Evolutionary conservation across 176 grass and related monocot genomes (phyloP).

Genomic region (Rhynchospora tenuis): DNA sequence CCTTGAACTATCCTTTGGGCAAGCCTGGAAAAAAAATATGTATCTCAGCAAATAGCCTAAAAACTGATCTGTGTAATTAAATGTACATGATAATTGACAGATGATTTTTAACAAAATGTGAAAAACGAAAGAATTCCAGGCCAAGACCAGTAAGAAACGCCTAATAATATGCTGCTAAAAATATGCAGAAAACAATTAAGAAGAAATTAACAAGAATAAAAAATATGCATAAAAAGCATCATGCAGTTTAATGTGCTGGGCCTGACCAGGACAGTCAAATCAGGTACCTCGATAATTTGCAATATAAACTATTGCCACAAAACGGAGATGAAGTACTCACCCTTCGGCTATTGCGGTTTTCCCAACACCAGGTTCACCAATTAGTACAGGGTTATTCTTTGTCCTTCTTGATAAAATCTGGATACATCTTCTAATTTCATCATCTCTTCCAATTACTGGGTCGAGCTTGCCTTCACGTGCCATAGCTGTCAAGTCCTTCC

Average conservation of each 20-base stretch:
- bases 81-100: neutral
- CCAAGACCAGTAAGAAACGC: neutral
- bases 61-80: neutral
- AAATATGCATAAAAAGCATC: neutral
- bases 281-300: neutral
- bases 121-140: neutral
- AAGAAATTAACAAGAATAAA: neutral
- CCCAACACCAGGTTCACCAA: slow-evolving; percentile 98
- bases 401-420: slow-evolving; percentile 96
- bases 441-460: slow-evolving; percentile 97
- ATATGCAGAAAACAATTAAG: neutral
- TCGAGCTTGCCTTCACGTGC: slow-evolving; percentile 94
- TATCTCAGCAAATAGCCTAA: slow-evolving; percentile 20
- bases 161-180: neutral
- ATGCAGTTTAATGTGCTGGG: neutral
- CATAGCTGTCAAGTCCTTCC: slow-evolving; percentile 95
- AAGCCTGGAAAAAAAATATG: slow-evolving; percentile 48
- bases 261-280: neutral
- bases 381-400: slow-evolving; percentile 97
- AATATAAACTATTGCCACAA: neutral
- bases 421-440: slow-evolving; percentile 98
- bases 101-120: neutral
- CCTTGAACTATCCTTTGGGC: slow-evolving; percentile 98
- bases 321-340: slow-evolving; percentile 25
- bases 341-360: slow-evolving; percentile 99